Base-by-base conservation (phyloP, 148 eudicot genomes). In the Drosera capensis region DNA sequence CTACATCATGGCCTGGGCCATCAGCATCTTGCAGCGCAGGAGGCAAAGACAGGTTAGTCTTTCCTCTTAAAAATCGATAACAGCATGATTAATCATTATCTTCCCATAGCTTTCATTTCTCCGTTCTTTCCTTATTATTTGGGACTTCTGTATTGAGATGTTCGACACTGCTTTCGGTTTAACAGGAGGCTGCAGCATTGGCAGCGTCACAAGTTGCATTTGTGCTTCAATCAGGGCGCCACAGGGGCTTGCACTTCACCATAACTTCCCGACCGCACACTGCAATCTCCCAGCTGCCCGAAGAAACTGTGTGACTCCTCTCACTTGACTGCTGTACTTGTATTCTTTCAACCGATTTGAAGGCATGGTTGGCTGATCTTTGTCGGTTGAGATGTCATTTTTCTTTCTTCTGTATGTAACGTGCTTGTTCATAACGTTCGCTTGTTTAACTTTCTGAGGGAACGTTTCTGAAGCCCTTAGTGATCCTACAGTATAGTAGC, bases 1-100 rank as follows among this genome's bases (percentile, higher is more conserved):
- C 63, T 84, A 84, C 68, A 67, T 84, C 44, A 74, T 84, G 82
- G 77, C 75, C 24, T 84, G 95, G 90, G 95, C 77, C 51, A 71
- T 84, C 45, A 68, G 85, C 59, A 56, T 80, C 38, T 52, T 80
- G 58, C 95, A 84, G 55, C 85, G 71, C 8, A 61, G 90, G 31
- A 74, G 79, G 56, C 75, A 80, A 65, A 74, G 85, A 67, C 82
- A 70, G 85, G 90, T 76, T 64, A 50, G 72, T 12, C 25, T 25
- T 31, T 31, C 8, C 30, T 17, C 17, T 47, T 14, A 14, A 22
- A 37, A 7, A 0, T 42, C 12, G 1, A 40, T 19, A 20, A 25
- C 29, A 12, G 39, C 31, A 40, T 22, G 8, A 9, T 12, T 38
- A 51, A 49, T 44, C 11, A 5, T 28, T 5, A 28, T 28, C 11